Percentiles rank a stretch among this genome's conserved stretches.
phyloP scores from a whole-genome alignment of 768 basidiomycete genomes.

The Lactarius hengduanensis region DNA sequence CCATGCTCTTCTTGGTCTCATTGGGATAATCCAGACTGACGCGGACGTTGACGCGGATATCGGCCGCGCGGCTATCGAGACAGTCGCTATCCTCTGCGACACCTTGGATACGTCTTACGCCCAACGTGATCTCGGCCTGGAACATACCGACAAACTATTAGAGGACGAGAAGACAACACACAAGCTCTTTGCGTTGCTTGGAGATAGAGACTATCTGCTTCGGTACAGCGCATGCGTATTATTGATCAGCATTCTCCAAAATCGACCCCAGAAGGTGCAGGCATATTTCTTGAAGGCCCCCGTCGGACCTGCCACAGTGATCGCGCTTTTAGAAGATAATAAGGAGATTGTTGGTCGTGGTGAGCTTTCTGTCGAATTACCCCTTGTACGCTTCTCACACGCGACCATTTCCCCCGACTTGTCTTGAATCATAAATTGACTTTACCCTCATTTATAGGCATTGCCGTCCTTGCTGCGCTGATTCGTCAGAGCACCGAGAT shows the following conservation, averaged over 20 bases:
- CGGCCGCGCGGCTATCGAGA: conserved; percentile 91
- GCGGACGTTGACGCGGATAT: conserved; percentile 90
- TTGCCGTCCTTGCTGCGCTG: conserved; percentile 77
- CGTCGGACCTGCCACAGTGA: conserved; percentile 69
- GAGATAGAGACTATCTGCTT: conserved; percentile 75
- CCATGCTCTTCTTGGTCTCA: conserved; percentile 69
- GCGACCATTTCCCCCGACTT: not conserved
- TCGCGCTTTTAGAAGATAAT: conserved; percentile 77
- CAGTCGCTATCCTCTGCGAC: conserved; percentile 82
- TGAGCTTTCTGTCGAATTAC: conserved; percentile 38
- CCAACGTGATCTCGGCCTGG: conserved; percentile 71
- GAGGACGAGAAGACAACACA: conserved; percentile 69
- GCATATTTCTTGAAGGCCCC: conserved; percentile 88
- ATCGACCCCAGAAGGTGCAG: conserved; percentile 80
- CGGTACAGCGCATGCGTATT: conserved; percentile 84
- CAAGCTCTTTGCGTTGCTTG: conserved; percentile 72
- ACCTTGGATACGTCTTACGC: conserved; percentile 51
- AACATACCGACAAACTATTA: conserved; percentile 80
- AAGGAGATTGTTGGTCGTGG: conserved; percentile 88
- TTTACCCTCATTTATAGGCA: conserved; percentile 54
- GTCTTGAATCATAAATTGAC: conserved; percentile 9
- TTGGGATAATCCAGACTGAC: conserved; percentile 83
- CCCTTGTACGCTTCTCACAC: not conserved
- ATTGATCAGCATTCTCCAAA: conserved; percentile 74
- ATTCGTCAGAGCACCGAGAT: conserved; percentile 88